A percentile compares a stretch with the other conserved stretches of the same genome.
phyloP scores from a whole-genome alignment of 106 monocot genomes.

The Narthecium ossifragum region DNA sequence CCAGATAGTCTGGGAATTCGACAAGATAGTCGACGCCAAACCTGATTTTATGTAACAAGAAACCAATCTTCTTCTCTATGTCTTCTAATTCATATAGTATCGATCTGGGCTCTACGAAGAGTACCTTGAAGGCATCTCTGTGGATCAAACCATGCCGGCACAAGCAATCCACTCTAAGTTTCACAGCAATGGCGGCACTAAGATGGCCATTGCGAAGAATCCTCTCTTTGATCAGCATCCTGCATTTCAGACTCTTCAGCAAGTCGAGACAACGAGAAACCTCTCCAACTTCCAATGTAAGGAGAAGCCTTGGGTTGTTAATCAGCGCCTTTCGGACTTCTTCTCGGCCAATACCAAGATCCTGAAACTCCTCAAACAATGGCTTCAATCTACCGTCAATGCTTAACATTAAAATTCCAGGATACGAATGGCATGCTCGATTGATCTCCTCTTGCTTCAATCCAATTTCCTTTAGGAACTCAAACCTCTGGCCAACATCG shows the following conservation, averaged over 20 bases:
- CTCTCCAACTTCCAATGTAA: conserved; percentile 65
- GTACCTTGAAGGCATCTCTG: conserved; percentile 65
- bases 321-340: conserved; percentile 36
- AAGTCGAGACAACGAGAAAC: conserved; percentile 41
- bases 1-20: conserved; percentile 75
- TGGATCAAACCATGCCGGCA: conserved; percentile 58
- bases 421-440: conserved; percentile 30
- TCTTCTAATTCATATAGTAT: conserved; percentile 58
- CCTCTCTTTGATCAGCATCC: conserved; percentile 47
- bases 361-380: conserved; percentile 48
- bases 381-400: conserved; percentile 36
- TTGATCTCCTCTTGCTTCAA: conserved; percentile 32
- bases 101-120: conserved; percentile 63
- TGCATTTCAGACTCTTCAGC: conserved; percentile 59
- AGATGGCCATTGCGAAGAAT: conserved; percentile 43
- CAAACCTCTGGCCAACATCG: conserved; percentile 17
- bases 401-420: conserved; percentile 26
- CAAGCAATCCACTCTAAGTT: conserved; percentile 61
- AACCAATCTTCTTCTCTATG: conserved; percentile 72
- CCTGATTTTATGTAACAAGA: conserved; percentile 41
- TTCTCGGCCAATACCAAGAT: conserved; percentile 21
- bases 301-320: conserved; percentile 32
- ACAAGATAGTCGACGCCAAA: conserved; percentile 44
- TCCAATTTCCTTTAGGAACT: conserved; percentile 30
- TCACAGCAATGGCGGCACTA: conserved; percentile 36